Percentiles rank a stretch among this genome's conserved stretches.
phyloP scores from a whole-genome alignment of 176 grass and related monocot species.

The Carex parvula region DNA sequence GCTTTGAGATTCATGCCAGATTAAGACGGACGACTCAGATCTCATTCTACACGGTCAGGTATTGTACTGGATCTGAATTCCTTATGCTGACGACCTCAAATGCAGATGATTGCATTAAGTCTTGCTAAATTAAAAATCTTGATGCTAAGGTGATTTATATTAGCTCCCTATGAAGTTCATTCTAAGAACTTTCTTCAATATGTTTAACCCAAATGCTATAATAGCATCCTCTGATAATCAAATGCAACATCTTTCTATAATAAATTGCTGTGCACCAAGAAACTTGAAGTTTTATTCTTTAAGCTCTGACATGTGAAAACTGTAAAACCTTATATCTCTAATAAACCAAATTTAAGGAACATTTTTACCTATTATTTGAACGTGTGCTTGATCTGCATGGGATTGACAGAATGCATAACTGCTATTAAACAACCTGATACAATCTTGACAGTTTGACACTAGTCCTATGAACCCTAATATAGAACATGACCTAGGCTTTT shows the following conservation, averaged over 20 bases:
- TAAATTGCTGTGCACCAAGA: neutral
- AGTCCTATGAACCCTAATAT: neutral
- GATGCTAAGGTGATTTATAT: neutral
- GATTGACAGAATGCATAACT: neutral
- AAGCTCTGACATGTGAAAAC: conserved; percentile 6
- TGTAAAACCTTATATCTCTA: neutral
- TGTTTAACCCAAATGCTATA: neutral
- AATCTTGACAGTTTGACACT: neutral
- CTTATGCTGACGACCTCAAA: neutral
- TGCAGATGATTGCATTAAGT: neutral
- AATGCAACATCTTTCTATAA: neutral
- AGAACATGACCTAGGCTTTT: neutral
- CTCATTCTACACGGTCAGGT: too few relatives aligned
- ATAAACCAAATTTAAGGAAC: neutral
- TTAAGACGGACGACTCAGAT: too few relatives aligned
- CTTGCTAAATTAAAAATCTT: neutral
- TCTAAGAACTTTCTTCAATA: neutral
- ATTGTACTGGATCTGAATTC: too few relatives aligned
- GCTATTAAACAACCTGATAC: neutral
- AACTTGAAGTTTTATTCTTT: conserved; percentile 1
- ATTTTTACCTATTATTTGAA: neutral
- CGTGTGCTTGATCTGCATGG: neutral
- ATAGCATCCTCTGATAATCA: neutral
- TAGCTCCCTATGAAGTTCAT: neutral
- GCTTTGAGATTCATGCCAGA: too few relatives aligned